phyloP scores from a whole-genome alignment of 345 rosid species.

The Hirschfeldia incana region DNA sequence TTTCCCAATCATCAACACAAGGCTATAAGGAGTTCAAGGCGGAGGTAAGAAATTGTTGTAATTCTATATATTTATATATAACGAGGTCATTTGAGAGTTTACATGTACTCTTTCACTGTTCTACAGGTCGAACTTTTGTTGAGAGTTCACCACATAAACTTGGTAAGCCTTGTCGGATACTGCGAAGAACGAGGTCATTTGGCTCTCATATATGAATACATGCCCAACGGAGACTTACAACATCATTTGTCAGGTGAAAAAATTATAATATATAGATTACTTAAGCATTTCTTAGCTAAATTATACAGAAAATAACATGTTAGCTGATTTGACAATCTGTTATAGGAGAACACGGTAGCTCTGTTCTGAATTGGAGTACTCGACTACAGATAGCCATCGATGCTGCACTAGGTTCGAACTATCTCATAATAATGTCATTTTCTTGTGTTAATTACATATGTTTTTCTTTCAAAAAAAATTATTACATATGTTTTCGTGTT shows the following conservation, averaged over 20 bases:
- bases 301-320: neutral
- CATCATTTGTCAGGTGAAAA: slow-evolving; percentile 25
- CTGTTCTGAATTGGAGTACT: slow-evolving; percentile 39
- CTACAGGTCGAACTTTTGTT: slow-evolving; percentile 37
- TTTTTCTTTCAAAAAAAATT: neutral
- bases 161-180: slow-evolving; percentile 43
- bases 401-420: slow-evolving; percentile 16
- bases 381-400: slow-evolving; percentile 46
- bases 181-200: slow-evolving; percentile 35
- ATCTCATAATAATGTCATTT: neutral
- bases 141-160: slow-evolving; percentile 47
- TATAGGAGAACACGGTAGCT: neutral
- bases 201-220: slow-evolving; percentile 50
- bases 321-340: neutral
- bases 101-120: neutral
- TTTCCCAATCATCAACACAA: slow-evolving; percentile 23
- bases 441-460: neutral
- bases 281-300: neutral
- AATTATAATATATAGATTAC: neutral
- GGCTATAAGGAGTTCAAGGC: slow-evolving; percentile 35
- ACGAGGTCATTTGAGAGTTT: neutral
- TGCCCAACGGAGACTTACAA: slow-evolving; percentile 36
- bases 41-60: neutral
- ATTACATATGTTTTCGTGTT: neutral
- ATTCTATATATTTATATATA: too few relatives aligned